These are phyloP conservation scores for Quillaja saponaria DNA, from an alignment of 306 rosid genomes.

Conservation along the genomic window DNA sequence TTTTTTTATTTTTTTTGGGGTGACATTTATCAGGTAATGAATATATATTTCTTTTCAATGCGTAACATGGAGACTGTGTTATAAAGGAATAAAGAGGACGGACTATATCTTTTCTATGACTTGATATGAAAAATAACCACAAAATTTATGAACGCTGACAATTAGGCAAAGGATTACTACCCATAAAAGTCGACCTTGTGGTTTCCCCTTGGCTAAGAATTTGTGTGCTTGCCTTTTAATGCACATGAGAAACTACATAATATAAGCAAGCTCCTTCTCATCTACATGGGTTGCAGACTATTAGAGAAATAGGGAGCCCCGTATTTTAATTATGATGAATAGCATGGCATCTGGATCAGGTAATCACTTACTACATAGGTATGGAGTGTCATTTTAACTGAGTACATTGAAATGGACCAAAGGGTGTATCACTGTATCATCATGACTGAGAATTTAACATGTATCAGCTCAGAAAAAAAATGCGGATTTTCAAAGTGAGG, in stretches of 20 bases:
- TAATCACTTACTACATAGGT: not conserved
- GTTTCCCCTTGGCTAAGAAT: not conserved
- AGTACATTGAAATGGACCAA: too few species aligned
- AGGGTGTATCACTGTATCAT: too few species aligned
- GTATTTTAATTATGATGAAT: too few species aligned
- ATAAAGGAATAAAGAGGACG: not conserved
- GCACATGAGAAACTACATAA: conserved; percentile 9
- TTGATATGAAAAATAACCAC: conserved; percentile 6
- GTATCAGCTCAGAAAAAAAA: not conserved
- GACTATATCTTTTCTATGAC: conserved; percentile 10
- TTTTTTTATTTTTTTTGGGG: too few species aligned
- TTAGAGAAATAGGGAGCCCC: not conserved
- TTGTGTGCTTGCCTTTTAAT: not conserved
- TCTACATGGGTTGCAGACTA: conserved; percentile 9
- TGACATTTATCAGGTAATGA: too few species aligned
- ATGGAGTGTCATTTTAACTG: not conserved
- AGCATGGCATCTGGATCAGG: too few species aligned
- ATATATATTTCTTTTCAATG: conserved; percentile 4
- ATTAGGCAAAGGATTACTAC: not conserved
- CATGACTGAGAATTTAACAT: conserved; percentile 7
- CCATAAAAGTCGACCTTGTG: not conserved
- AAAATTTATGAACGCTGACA: conserved; percentile 1
- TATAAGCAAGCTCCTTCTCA: conserved; percentile 2
- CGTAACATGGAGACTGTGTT: conserved; percentile 10
- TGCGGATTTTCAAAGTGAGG: too few species aligned